Evolutionary conservation across 2,329 filamentous ascomycete species (phyloP), one percentile per base, ranked within the genome.

Genomic region (Parastagonospora avenae): DNA sequence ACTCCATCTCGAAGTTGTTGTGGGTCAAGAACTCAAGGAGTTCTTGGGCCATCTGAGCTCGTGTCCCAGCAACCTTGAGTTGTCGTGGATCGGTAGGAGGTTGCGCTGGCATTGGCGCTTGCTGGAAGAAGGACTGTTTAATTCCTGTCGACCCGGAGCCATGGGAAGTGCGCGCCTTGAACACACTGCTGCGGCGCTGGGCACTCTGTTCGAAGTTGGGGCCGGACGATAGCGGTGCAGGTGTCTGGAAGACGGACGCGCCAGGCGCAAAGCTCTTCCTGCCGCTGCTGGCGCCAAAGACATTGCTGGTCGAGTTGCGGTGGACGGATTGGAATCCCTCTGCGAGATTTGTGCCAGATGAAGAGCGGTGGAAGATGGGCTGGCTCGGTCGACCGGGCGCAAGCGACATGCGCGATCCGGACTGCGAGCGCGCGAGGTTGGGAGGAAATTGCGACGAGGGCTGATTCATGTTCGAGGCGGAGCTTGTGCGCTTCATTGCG

Each of bases 1-100:
- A 96, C 63, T 97, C 92, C 82, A 97, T 86, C 75, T 99, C 94
- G 67, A 97, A 99, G 70, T 97, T 96, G 73, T 97, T 88, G 50
- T 92, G 87, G 0, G 91, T 87, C 69, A 99, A 82, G 70, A 96
- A 99, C 61, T 99, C 94, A 60, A 96, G 78, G 48, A 99, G 77
- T 67, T 99, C 92, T 63, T 94, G 89, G 7, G 89, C 91, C 73
- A 99, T 92, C 49, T 88, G 85, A 28, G 85, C 82, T 69, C 95
- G 90, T 62, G 89, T 96, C 16, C 83, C 82, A 32, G 90, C 82
- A 68, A 97, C 91, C 68, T 88, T 90, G 46, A 97, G 79, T 11
- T 92, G 90, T 49, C 95, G 85, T 1, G 94, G 93, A 68, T 99
- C 95, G 54, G 86, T 84, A 1, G 92, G 91, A 2, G 93, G 88